Conservation (phyloP, 2,329 filamentous ascomycete species). For the Tolypocladium guangdongense region DNA sequence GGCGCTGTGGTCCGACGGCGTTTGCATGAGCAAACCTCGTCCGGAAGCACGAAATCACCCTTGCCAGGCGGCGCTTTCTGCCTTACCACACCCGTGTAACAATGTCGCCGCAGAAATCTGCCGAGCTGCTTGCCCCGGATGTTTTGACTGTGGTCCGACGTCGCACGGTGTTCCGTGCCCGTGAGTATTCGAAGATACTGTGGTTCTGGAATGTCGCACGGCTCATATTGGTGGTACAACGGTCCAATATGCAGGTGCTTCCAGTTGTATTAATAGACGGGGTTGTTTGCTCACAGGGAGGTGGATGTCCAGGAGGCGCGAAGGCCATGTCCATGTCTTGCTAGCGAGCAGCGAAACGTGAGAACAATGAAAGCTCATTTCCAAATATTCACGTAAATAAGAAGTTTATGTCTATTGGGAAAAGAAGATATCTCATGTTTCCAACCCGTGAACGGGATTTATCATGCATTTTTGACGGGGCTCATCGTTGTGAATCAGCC, state of each 20-base stretch:
- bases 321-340: not conserved
- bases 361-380: not conserved
- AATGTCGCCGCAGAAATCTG: too few species aligned
- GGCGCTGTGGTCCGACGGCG: not conserved
- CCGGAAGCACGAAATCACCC: not conserved
- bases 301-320: not conserved
- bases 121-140: not conserved
- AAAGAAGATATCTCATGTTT: too few species aligned
- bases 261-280: not conserved
- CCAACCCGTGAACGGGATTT: too few species aligned
- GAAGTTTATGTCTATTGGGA: not conserved
- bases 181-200: not conserved
- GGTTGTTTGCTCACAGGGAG: not conserved
- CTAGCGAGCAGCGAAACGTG: not conserved
- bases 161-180: not conserved
- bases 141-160: not conserved
- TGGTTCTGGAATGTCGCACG: not conserved
- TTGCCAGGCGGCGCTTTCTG: not conserved
- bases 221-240: not conserved
- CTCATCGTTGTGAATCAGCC: not conserved
- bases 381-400: not conserved
- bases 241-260: not conserved
- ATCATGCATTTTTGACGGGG: not conserved
- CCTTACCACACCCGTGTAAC: not conserved
- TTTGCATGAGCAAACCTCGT: conserved; percentile 2